Conservation (phyloP, 1,284 basidiomycete species). For the Pseudozyma hubeiensis region DNA sequence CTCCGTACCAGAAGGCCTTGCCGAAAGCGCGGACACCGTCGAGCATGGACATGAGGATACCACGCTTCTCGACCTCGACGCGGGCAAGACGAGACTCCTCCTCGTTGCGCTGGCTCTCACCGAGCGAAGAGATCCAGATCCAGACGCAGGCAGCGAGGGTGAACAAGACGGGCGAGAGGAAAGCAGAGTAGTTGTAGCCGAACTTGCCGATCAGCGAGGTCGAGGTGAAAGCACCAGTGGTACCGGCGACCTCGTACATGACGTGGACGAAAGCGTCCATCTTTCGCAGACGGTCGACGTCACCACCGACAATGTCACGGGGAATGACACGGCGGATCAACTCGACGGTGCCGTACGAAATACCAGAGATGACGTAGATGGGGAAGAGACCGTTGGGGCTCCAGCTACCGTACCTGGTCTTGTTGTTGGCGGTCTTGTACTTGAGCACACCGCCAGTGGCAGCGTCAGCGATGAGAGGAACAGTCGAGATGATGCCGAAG, state of each 20-base stretch:
- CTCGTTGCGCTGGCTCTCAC: slow-evolving; percentile 40
- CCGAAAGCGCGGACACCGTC: slow-evolving; percentile 59
- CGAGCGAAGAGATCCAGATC: slow-evolving; percentile 58
- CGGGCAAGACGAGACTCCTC: slow-evolving; percentile 33
- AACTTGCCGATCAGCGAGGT: slow-evolving; percentile 67
- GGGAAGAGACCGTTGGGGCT: slow-evolving; percentile 67
- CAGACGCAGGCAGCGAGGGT: slow-evolving; percentile 54
- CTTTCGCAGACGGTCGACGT: slow-evolving; percentile 63
- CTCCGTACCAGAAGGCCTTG: slow-evolving; percentile 67
- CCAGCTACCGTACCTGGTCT: slow-evolving; percentile 66
- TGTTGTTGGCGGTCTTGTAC: slow-evolving; percentile 59
- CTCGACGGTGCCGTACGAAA: slow-evolving; percentile 69
- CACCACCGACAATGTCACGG: slow-evolving; percentile 66
- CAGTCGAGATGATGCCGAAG: slow-evolving; percentile 66
- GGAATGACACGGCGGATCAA: slow-evolving; percentile 69
- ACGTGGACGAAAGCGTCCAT: slow-evolving; percentile 70
- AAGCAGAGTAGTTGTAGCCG: slow-evolving; percentile 69
- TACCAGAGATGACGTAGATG: slow-evolving; percentile 65
- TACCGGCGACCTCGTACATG: slow-evolving; percentile 69
- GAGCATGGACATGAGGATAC: slow-evolving; percentile 42
- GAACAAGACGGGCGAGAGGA: slow-evolving; percentile 67
- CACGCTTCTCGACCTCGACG: slow-evolving; percentile 39
- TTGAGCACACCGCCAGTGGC: slow-evolving; percentile 65
- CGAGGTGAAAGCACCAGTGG: slow-evolving; percentile 69
- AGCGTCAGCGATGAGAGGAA: slow-evolving; percentile 68